A percentile compares a stretch with the other conserved stretches of the same genome.
These are phyloP conservation scores for Scopulariopsis brevicaulis DNA, from an alignment of 2,329 filamentous ascomycete species.

Conservation along the genomic window DNA sequence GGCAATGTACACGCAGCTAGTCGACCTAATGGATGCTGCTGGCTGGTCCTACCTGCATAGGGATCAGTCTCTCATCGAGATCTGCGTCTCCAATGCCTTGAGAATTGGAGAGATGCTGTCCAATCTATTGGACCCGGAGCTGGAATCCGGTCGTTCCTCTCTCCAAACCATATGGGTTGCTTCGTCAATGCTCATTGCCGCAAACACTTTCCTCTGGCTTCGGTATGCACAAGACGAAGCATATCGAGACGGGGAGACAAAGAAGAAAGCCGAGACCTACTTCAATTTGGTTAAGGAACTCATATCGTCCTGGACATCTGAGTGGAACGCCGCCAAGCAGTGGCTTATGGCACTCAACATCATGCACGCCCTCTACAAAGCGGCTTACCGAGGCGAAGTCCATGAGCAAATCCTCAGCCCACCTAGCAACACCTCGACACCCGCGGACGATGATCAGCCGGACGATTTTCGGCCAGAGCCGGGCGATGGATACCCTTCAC, in stretches of 20 bases:
- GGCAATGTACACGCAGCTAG: conserved; percentile 8
- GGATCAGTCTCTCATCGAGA: conserved; percentile 8
- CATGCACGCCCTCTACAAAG: conserved; percentile 13
- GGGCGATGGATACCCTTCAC: conserved; percentile 1
- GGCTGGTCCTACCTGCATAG: conserved; percentile 12
- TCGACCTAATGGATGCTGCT: conserved; percentile 11
- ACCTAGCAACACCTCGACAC: background rate
- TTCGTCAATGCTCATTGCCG: conserved; percentile 8
- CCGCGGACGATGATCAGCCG: background rate
- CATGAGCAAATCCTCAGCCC: conserved; percentile 4
- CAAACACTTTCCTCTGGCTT: conserved; percentile 12
- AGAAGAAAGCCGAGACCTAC: conserved; percentile 4
- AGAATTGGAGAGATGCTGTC: conserved; percentile 10
- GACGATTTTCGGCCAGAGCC: conserved; percentile 3
- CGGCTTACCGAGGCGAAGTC: conserved; percentile 11
- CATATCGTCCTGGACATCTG: conserved; percentile 6
- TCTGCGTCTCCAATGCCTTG: conserved; percentile 11
- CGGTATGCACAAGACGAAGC: conserved; percentile 9
- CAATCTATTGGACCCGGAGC: conserved; percentile 3
- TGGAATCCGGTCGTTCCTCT: background rate
- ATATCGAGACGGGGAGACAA: background rate
- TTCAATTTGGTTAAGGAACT: conserved; percentile 7
- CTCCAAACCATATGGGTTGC: conserved; percentile 12
- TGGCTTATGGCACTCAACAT: conserved; percentile 10
- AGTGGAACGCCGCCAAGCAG: conserved; percentile 9